phyloP scores from a whole-genome alignment of 2,329 filamentous ascomycete genomes.

The Aspergillus ochraceoroseus region DNA sequence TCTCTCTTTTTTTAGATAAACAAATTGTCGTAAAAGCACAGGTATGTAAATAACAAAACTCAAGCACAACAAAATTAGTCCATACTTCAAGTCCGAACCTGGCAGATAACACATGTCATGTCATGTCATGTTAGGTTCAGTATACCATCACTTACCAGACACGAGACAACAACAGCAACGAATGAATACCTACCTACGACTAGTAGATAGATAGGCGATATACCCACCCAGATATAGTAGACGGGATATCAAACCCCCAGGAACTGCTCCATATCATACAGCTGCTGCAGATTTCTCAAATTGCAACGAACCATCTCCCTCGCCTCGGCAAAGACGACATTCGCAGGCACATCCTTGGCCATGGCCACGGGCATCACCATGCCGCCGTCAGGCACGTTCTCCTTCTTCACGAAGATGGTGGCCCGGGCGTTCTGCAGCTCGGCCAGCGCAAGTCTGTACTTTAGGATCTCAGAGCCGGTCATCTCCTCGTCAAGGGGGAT shows the following conservation, averaged over 20 bases:
- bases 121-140: too few species aligned
- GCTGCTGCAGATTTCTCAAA: background rate
- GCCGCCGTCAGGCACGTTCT: background rate
- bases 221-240: too few species aligned
- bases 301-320: conserved; percentile 1
- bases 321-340: background rate
- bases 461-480: conserved; percentile 1
- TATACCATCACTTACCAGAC: too few species aligned
- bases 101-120: too few species aligned
- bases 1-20: too few species aligned
- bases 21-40: too few species aligned
- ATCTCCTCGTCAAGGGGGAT: conserved; percentile 8
- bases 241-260: too few species aligned
- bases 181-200: too few species aligned
- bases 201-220: too few species aligned
- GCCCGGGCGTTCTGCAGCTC: conserved; percentile 2
- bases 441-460: conserved; percentile 6
- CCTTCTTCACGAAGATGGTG: background rate
- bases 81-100: too few species aligned
- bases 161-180: too few species aligned
- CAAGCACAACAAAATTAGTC: background rate
- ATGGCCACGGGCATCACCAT: conserved; percentile 1
- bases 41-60: background rate
- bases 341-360: background rate
- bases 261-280: conserved; percentile 3